phyloP scores from a whole-genome alignment of 257 asterid species.

The Solanum rostratum region DNA sequence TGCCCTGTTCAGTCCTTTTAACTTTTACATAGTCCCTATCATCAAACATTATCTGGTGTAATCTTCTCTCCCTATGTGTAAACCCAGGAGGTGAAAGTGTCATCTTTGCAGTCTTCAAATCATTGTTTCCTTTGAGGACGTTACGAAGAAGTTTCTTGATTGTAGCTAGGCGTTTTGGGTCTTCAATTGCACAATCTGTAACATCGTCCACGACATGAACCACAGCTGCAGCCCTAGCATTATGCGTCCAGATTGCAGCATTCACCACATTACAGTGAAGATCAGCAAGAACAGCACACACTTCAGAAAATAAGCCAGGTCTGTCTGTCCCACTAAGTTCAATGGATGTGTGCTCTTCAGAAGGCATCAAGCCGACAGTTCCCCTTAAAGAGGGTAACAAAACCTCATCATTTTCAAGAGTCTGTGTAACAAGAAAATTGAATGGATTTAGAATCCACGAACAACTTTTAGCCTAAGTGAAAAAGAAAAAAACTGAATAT shows the following conservation, averaged over 20 bases:
- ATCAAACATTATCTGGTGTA: constrained; percentile 81
- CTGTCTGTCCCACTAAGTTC: constrained; percentile 71
- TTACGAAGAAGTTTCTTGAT: constrained; percentile 45
- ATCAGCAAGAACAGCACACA: constrained; percentile 65
- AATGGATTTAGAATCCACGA: neutral
- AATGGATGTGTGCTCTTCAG: constrained; percentile 59
- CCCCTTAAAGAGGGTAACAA: constrained; percentile 38
- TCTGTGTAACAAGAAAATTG: constrained; percentile 24
- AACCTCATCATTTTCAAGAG: constrained; percentile 46
- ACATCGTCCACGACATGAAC: constrained; percentile 45
- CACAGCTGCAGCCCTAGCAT: constrained; percentile 75
- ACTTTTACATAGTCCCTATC: constrained; percentile 61
- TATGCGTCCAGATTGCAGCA: constrained; percentile 80
- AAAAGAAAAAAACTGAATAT: neutral
- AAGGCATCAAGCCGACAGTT: constrained; percentile 54
- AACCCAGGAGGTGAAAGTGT: constrained; percentile 57
- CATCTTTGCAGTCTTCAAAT: constrained; percentile 48
- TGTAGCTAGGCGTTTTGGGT: constrained; percentile 40
- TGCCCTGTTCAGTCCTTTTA: constrained; percentile 14
- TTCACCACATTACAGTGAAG: constrained; percentile 60
- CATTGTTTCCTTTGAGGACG: constrained; percentile 48
- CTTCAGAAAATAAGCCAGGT: constrained; percentile 76
- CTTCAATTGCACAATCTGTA: constrained; percentile 49
- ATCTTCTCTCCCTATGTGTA: constrained; percentile 67
- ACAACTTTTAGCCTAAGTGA: neutral